Conservation (phyloP, 371 early-diverging fungal genomes). For the Mucor indicus region DNA sequence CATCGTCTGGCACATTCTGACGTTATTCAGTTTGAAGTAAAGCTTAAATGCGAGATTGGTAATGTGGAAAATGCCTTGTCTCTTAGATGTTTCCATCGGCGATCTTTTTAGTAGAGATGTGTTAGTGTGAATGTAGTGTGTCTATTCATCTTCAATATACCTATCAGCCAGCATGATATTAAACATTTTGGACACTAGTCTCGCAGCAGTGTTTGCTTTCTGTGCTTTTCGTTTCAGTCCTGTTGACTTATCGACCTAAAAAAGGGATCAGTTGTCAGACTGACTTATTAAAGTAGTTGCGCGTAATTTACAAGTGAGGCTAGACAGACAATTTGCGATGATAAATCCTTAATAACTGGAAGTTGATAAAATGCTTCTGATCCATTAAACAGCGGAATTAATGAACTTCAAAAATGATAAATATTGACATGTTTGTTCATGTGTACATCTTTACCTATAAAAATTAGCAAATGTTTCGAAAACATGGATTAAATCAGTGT, state of each 20-base stretch:
- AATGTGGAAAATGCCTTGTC: conserved; percentile 45
- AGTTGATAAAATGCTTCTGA: conserved; percentile 21
- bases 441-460: conserved; percentile 15
- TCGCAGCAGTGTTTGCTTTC: conserved; percentile 23
- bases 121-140: no score
- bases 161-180: conserved; percentile 27
- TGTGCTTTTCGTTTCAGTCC: conserved; percentile 17
- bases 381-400: conserved; percentile 20
- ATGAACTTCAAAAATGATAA: not conserved
- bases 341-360: conserved; percentile 10
- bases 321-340: conserved; percentile 13
- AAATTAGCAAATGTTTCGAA: conserved; percentile 23
- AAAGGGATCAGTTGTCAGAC: not conserved
- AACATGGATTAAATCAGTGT: conserved; percentile 1
- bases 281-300: not conserved
- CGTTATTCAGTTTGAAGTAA: conserved; percentile 44
- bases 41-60: conserved; percentile 56
- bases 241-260: conserved; percentile 15
- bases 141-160: not conserved
- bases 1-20: conserved; percentile 50
- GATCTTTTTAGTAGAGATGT: conserved; percentile 11
- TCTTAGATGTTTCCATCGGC: conserved; percentile 44
- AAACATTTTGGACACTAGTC: conserved; percentile 22
- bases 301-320: conserved; percentile 21
- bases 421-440: not conserved